These are phyloP conservation scores for Botryosphaeria dothidea DNA, from an alignment of 2,329 filamentous ascomycete genomes.

Conservation along the genomic window DNA sequence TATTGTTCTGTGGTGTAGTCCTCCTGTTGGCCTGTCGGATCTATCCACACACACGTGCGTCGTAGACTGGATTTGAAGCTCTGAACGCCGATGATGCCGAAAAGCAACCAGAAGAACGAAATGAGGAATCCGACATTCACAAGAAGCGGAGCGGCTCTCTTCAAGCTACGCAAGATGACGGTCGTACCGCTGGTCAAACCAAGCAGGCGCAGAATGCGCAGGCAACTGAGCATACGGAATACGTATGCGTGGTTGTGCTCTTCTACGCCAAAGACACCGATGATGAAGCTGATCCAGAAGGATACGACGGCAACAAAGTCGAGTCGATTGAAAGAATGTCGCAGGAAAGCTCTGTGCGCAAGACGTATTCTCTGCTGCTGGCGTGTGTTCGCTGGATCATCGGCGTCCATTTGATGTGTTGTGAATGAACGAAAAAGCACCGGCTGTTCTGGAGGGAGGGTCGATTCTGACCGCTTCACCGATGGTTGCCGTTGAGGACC, in stretches of 20 bases:
- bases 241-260: slow-evolving; percentile 73
- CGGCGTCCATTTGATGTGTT: slow-evolving; percentile 61
- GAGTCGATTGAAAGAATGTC: slow-evolving; percentile 92
- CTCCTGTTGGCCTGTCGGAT: slow-evolving; percentile 50
- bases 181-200: slow-evolving; percentile 91
- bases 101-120: slow-evolving; percentile 95
- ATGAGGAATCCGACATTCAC: slow-evolving; percentile 93
- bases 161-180: slow-evolving; percentile 90
- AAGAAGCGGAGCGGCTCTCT: slow-evolving; percentile 88
- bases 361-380: slow-evolving; percentile 82
- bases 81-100: slow-evolving; percentile 94
- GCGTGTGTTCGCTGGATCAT: slow-evolving; percentile 62
- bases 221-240: slow-evolving; percentile 94
- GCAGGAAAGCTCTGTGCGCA: slow-evolving; percentile 85
- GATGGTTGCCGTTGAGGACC: slow-evolving; percentile 70
- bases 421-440: slow-evolving; percentile 78
- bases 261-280: slow-evolving; percentile 72
- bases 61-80: slow-evolving; percentile 68
- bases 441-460: slow-evolving; percentile 49
- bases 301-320: slow-evolving; percentile 94
- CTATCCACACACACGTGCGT: slow-evolving; percentile 53
- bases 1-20: slow-evolving; percentile 68
- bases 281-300: slow-evolving; percentile 86
- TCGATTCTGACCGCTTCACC: slow-evolving; percentile 51
- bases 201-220: slow-evolving; percentile 88